These are phyloP conservation scores for Cephaloascus fragrans DNA, from an alignment of 805 yeast genomes.

Conservation along the genomic window DNA sequence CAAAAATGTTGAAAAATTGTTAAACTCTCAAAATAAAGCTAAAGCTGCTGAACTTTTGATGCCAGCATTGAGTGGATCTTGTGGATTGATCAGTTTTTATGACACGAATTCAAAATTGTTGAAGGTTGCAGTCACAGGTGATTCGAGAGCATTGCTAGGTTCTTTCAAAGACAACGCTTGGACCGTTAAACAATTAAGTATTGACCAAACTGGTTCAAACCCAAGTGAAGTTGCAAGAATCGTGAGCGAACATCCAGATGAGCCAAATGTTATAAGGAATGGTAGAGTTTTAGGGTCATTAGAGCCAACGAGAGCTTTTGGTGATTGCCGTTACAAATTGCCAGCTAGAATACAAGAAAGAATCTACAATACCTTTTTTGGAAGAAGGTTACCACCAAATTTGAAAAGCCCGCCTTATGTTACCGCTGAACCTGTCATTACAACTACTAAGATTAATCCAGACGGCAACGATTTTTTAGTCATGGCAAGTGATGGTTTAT, in stretches of 20 bases:
- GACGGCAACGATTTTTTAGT: constrained; percentile 76
- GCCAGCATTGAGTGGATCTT: constrained; percentile 94
- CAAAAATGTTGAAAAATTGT: constrained; percentile 58
- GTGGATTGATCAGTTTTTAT: constrained; percentile 81
- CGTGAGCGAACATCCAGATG: constrained; percentile 83
- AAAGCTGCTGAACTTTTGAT: constrained; percentile 64
- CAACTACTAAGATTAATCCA: constrained; percentile 68
- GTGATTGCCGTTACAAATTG: constrained; percentile 92
- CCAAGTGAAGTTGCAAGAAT: constrained; percentile 79
- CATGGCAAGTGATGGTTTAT: constrained; percentile 89
- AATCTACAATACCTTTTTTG: constrained; percentile 69
- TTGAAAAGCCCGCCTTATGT: constrained; percentile 92
- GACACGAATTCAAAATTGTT: constrained; percentile 65
- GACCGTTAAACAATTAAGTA: constrained; percentile 79
- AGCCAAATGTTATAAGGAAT: constrained; percentile 69
- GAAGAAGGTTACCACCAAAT: constrained; percentile 64
- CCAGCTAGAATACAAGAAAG: constrained; percentile 60
- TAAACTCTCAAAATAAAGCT: constrained; percentile 59
- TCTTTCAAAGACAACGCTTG: constrained; percentile 62
- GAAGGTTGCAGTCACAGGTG: constrained; percentile 94
- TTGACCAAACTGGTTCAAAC: constrained; percentile 93
- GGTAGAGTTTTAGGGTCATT: constrained; percentile 90
- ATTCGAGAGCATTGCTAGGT: constrained; percentile 86
- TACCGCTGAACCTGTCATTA: constrained; percentile 90
- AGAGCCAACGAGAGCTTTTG: constrained; percentile 95